A percentile compares a stretch with the other conserved stretches of the same genome.
These are phyloP conservation scores for Mrakia blollopis DNA, from an alignment of 768 basidiomycete genomes.

Conservation along the genomic window DNA sequence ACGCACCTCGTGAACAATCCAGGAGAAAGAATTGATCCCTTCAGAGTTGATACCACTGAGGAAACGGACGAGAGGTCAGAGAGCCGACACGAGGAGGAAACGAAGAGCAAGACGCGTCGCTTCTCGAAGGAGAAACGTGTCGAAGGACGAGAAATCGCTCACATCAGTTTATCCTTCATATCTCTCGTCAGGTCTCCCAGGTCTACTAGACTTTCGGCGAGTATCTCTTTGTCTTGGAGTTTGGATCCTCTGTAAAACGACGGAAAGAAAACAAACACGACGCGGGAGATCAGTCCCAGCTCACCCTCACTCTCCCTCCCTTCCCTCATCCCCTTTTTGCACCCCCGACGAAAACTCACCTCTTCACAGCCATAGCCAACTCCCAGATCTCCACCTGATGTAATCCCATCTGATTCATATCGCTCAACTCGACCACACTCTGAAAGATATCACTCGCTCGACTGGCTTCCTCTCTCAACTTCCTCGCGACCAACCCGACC, in stretches of 20 bases:
- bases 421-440: constrained; percentile 34
- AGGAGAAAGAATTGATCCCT: constrained; percentile 38
- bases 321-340: not conserved
- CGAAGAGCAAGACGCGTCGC: not conserved
- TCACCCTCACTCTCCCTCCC: not conserved
- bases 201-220: constrained; percentile 33
- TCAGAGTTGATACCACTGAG: constrained; percentile 29
- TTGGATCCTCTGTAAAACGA: not conserved
- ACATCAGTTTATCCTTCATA: constrained; percentile 38
- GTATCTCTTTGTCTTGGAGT: constrained; percentile 32
- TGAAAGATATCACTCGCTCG: constrained; percentile 39
- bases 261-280: not conserved
- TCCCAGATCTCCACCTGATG: constrained; percentile 41
- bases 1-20: constrained; percentile 32
- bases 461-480: constrained; percentile 30
- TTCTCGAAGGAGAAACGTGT: not conserved
- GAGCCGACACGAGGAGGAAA: not conserved
- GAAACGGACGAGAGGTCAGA: not conserved
- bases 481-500: constrained; percentile 32
- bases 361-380: constrained; percentile 38
- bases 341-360: constrained; percentile 28
- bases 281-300: not conserved
- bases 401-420: constrained; percentile 25
- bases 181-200: constrained; percentile 36
- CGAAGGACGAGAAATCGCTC: not conserved